These are phyloP conservation scores for Fusarium lyarnte DNA, from an alignment of 2,329 filamentous ascomycete species.

Conservation along the genomic window DNA sequence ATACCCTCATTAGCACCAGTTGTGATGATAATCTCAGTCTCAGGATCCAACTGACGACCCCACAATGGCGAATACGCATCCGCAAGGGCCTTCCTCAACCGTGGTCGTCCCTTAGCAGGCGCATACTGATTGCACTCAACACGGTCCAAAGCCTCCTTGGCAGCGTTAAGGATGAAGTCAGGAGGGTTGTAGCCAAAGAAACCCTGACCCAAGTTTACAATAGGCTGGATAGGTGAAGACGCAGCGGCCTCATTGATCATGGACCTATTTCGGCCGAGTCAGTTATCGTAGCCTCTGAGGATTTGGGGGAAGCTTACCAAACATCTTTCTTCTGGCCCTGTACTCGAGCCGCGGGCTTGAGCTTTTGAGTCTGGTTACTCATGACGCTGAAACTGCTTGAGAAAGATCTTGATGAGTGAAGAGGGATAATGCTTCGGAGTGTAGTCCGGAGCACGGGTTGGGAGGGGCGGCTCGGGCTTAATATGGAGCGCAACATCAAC, in stretches of 20 bases:
- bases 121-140: constrained; percentile 99
- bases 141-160: constrained; percentile 85
- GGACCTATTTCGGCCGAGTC: constrained; percentile 55
- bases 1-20: constrained; percentile 93
- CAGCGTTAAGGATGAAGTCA: constrained; percentile 87
- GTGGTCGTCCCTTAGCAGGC: constrained; percentile 90
- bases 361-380: constrained; percentile 53
- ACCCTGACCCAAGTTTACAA: constrained; percentile 72
- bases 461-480: constrained; percentile 35
- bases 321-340: constrained; percentile 62
- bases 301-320: constrained; percentile 52
- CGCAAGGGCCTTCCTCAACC: constrained; percentile 91
- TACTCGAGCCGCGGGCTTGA: constrained; percentile 62
- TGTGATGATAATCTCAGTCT: constrained; percentile 94
- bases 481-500: constrained; percentile 44
- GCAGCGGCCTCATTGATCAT: constrained; percentile 74
- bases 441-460: constrained; percentile 30
- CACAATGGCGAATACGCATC: constrained; percentile 93
- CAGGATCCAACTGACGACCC: constrained; percentile 81
- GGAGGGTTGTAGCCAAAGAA: constrained; percentile 96
- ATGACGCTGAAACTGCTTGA: constrained; percentile 48
- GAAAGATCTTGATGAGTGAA: constrained; percentile 30
- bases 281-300: background rate
- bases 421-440: constrained; percentile 31
- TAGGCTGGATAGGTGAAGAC: constrained; percentile 69